These are phyloP conservation scores for Balamuthia mandrillaris DNA, from an alignment of 208 protist genomes.

Conservation along the genomic window DNA sequence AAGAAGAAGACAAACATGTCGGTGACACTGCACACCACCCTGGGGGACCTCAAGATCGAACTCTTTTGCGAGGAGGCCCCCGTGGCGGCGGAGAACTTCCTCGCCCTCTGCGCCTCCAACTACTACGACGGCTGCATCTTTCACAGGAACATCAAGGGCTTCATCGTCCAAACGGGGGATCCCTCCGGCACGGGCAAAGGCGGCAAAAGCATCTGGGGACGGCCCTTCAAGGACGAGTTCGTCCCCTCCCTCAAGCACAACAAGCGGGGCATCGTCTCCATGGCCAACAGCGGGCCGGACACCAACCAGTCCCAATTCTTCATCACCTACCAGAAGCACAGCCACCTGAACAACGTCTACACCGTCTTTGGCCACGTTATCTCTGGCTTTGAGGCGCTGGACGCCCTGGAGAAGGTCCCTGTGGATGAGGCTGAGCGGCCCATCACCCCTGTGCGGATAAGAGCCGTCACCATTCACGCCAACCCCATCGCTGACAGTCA, in stretches of 20 bases:
- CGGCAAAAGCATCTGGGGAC: conserved; percentile 66
- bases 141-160: conserved; percentile 76
- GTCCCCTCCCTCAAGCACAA: conserved; percentile 4
- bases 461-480: conserved; percentile 46
- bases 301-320: conserved; percentile 59
- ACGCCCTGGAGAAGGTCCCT: conserved; percentile 46
- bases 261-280: conserved; percentile 42
- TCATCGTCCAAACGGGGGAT: conserved; percentile 78
- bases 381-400: conserved; percentile 41
- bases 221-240: conserved; percentile 70
- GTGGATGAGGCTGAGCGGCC: conserved; percentile 40
- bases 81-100: conserved; percentile 70
- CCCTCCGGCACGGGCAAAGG: conserved; percentile 76
- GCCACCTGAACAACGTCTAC: conserved; percentile 37
- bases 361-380: conserved; percentile 45
- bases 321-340: conserved; percentile 31
- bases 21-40: conserved; percentile 62
- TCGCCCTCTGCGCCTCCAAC: conserved; percentile 46
- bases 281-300: conserved; percentile 53
- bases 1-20: conserved; percentile 69
- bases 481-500: conserved; percentile 45
- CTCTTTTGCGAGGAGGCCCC: conserved; percentile 54
- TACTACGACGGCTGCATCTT: conserved; percentile 77
- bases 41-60: conserved; percentile 72
- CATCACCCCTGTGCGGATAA: conserved; percentile 23